Percentiles rank a stretch among this genome's conserved stretches.
phyloP scores from a whole-genome alignment of 2,329 filamentous ascomycete genomes.

The Ceratocystis diversiconidia region DNA sequence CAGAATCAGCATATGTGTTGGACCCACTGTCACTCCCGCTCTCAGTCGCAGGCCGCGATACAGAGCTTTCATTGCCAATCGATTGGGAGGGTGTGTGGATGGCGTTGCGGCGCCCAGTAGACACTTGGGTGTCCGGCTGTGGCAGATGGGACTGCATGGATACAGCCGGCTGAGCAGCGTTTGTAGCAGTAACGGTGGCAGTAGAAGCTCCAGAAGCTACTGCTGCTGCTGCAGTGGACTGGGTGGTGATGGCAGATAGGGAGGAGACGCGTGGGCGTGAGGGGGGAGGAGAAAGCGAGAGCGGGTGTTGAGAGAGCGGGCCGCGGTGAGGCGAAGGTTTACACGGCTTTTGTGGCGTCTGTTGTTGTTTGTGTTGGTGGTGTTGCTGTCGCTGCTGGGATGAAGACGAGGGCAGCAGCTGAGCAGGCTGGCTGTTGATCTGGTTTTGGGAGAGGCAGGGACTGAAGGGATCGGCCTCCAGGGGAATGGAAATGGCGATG shows the following conservation, averaged over 20 bases:
- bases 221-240: background rate
- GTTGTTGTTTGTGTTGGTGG: conserved; percentile 2
- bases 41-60: conserved; percentile 6
- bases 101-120: conserved; percentile 10
- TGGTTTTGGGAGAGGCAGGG: conserved; percentile 14
- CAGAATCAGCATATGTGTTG: conserved; percentile 12
- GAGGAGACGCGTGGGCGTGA: conserved; percentile 4
- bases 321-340: background rate
- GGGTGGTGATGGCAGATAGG: conserved; percentile 9
- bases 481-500: conserved; percentile 47
- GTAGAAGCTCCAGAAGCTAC: background rate
- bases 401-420: background rate
- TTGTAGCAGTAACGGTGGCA: background rate
- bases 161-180: background rate
- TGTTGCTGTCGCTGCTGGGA: conserved; percentile 11
- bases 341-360: background rate
- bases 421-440: background rate
- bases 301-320: conserved; percentile 4
- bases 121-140: conserved; percentile 7
- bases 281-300: conserved; percentile 1
- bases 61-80: conserved; percentile 7
- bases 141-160: conserved; percentile 6
- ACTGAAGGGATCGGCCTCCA: conserved; percentile 34
- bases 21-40: conserved; percentile 12
- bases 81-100: conserved; percentile 11